Base-by-base conservation (phyloP, 176 grass and related monocot species). In the Aegilops umbellulata region DNA sequence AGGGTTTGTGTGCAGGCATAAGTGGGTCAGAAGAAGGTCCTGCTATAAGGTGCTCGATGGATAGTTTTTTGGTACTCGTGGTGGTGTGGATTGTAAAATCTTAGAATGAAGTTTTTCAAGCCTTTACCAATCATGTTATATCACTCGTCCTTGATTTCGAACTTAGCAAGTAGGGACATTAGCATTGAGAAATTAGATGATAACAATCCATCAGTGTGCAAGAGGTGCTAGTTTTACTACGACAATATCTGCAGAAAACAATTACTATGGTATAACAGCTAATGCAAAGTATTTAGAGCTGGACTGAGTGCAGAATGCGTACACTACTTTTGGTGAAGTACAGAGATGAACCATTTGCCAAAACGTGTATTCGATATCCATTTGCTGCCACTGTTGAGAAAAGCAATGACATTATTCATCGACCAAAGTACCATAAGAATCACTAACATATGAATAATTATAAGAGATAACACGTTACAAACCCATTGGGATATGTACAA, bases 281-380 rank as follows among this genome's bases (percentile, higher is more conserved):
- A 76, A 71, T 61, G 38, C 8, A 41, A 66, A 86, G 29, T 80
- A 89, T 86, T 62, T 75, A 76, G 76, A 90, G 65, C 34, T 86
- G 53, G 51, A 87, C 64, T 86, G 85, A 75, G 85, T 73, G 86
- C 87, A 90, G 65, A 66, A 93, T 87, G 85, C 97, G 34, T 96
- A 99, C 97, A 99, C 97, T 91, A 99, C 82, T 99, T 99, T 96
- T 20, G 92, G 97, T 78, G 97, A 96, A 85, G 94, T 99, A 93
- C 94, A 99, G 57, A 99, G 97, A 92, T 99, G 86, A 82, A 99
- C 94, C 97, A 99, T 99, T 96, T 99, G 97, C 97, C 97, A 99
- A 90, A 99, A 96, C 61, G 97, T 96, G 85, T 99, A 99, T 89
- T 99, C 94, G 22, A 96, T 91, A 80, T 99, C 97, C 97, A 99